phyloP scores from a whole-genome alignment of 2,329 filamentous ascomycete genomes.

The Pseudocercospora fijiensis region DNA sequence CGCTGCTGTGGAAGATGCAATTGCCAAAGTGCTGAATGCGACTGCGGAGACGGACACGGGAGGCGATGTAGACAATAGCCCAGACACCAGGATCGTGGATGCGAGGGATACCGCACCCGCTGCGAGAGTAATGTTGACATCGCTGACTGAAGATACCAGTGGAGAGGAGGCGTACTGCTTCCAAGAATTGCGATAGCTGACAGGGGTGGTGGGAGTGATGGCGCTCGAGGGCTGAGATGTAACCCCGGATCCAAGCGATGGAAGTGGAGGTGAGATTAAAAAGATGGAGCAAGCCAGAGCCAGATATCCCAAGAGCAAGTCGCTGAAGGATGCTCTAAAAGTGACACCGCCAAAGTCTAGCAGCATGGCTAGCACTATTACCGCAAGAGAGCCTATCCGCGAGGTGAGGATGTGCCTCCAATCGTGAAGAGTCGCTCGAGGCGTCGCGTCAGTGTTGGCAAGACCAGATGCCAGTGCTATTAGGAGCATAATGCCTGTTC shows the following conservation, averaged over 20 bases:
- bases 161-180: slow-evolving; percentile 27
- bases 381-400: slow-evolving; percentile 40
- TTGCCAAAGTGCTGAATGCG: slow-evolving; percentile 43
- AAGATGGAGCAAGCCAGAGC: slow-evolving; percentile 47
- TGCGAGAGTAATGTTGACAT: slow-evolving; percentile 45
- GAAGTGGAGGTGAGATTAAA: slow-evolving; percentile 51
- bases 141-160: slow-evolving; percentile 42
- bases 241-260: slow-evolving; percentile 24
- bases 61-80: slow-evolving; percentile 37
- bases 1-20: slow-evolving; percentile 45
- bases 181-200: slow-evolving; percentile 21
- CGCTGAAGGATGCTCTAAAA: slow-evolving; percentile 27
- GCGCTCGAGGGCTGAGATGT: slow-evolving; percentile 7
- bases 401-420: slow-evolving; percentile 40
- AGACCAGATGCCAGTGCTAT: slow-evolving; percentile 50
- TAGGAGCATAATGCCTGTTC: slow-evolving; percentile 54
- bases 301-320: slow-evolving; percentile 48
- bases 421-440: slow-evolving; percentile 22
- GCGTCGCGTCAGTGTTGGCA: slow-evolving; percentile 30
- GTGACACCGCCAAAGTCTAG: slow-evolving; percentile 39
- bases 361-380: slow-evolving; percentile 38
- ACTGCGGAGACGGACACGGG: slow-evolving; percentile 39
- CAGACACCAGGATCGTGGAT: slow-evolving; percentile 40
- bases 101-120: slow-evolving; percentile 42
- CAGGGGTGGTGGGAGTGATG: slow-evolving; percentile 22